Percentiles rank a stretch among this genome's conserved stretches.
Conservation (phyloP, 306 rosid genomes). For the Rosa multiflora region DNA sequence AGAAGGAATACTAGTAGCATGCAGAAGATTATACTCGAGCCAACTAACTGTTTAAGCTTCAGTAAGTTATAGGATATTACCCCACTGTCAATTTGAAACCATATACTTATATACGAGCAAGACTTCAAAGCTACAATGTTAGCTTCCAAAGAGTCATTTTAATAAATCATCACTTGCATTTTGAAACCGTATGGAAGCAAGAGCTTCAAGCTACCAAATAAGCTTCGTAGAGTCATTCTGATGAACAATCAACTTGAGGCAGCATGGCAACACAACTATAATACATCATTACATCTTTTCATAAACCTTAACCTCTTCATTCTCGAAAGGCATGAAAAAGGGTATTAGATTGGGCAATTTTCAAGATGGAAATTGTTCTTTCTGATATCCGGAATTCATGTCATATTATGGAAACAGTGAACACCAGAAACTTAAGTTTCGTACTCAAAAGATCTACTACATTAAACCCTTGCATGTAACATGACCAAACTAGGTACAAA, state of each 20-base stretch:
- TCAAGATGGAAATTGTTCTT: not conserved
- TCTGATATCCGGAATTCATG: not conserved
- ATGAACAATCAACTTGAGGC: not conserved
- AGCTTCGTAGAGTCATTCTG: not conserved
- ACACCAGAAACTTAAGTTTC: not conserved
- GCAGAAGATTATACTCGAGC: not conserved
- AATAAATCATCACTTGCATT: not conserved
- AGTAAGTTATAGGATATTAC: not conserved
- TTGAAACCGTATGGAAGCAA: not conserved
- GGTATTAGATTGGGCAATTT: not conserved
- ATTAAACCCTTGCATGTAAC: conserved; percentile 1
- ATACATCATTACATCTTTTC: not conserved
- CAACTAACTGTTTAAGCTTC: not conserved
- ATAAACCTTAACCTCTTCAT: not conserved
- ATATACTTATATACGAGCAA: not conserved
- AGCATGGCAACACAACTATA: not conserved
- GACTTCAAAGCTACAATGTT: not conserved
- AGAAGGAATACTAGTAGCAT: not conserved
- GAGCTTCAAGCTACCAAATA: not conserved
- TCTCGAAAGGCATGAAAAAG: not conserved
- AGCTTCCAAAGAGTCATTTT: not conserved
- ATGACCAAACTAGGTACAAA: not conserved
- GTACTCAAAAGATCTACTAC: not conserved
- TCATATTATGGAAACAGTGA: not conserved
- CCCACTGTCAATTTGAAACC: not conserved